These are phyloP conservation scores for Lentinus tigrinus DNA, from an alignment of 768 basidiomycete genomes.

Conservation along the genomic window DNA sequence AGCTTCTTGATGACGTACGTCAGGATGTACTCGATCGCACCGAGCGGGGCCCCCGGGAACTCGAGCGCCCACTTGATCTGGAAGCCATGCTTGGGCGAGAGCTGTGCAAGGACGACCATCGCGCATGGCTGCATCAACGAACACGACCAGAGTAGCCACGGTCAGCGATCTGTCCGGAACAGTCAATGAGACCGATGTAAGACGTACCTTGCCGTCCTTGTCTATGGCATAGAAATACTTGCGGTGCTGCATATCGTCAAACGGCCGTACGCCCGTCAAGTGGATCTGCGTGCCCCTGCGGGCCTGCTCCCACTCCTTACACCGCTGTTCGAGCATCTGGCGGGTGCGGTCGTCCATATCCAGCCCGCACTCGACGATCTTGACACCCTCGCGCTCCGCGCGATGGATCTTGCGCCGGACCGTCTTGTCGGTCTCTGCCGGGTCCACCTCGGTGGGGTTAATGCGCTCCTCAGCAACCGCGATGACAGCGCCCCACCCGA, in stretches of 20 bases:
- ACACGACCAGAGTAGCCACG: neutral
- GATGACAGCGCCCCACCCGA: slow-evolving; percentile 58
- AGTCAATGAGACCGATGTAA: neutral
- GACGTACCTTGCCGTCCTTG: slow-evolving; percentile 34
- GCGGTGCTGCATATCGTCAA: slow-evolving; percentile 38
- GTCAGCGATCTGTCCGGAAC: neutral
- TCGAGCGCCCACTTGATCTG: slow-evolving; percentile 48
- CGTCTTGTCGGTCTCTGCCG: slow-evolving; percentile 51
- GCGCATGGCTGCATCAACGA: slow-evolving; percentile 29
- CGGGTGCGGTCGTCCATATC: slow-evolving; percentile 46
- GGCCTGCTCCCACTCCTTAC: slow-evolving; percentile 53
- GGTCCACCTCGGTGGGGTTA: slow-evolving; percentile 45
- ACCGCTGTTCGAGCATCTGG: slow-evolving; percentile 48
- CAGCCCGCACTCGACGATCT: slow-evolving; percentile 43
- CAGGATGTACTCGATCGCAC: slow-evolving; percentile 40
- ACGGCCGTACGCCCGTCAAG: slow-evolving; percentile 39
- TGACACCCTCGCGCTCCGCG: slow-evolving; percentile 54
- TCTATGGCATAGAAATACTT: slow-evolving; percentile 42
- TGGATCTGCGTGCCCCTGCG: slow-evolving; percentile 60
- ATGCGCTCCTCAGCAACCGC: slow-evolving; percentile 64
- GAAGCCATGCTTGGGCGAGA: slow-evolving; percentile 38
- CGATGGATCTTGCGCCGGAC: slow-evolving; percentile 60
- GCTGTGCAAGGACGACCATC: slow-evolving; percentile 41
- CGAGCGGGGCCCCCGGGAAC: slow-evolving; percentile 42
- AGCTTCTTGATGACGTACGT: slow-evolving; percentile 37